Conservation (phyloP, 345 rosid species). For the Citrus sp. region DNA sequence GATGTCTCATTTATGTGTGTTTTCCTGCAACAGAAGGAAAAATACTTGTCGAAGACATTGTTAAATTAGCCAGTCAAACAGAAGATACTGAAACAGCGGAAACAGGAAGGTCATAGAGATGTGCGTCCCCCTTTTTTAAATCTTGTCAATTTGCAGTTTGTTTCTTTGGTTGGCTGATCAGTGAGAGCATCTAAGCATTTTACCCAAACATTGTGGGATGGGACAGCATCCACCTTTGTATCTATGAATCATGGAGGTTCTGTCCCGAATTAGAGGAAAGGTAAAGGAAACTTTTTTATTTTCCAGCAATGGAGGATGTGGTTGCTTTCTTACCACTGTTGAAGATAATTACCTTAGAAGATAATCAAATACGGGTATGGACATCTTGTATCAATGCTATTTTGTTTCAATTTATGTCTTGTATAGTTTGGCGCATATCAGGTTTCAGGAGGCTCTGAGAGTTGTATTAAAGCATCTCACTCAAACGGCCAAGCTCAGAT, state of each 20-base stretch:
- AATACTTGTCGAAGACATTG: conserved; percentile 82
- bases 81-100: conserved; percentile 53
- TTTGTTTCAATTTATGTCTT: not conserved
- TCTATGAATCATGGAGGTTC: not conserved
- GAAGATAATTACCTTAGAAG: not conserved
- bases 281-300: not conserved
- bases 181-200: not conserved
- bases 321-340: not conserved
- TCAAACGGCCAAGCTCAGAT: too few relatives aligned
- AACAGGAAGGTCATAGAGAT: conserved; percentile 29
- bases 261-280: not conserved
- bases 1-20: not conserved
- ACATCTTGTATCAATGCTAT: not conserved
- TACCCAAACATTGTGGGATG: not conserved
- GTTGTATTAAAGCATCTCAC: too few relatives aligned
- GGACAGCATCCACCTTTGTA: not conserved
- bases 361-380: not conserved
- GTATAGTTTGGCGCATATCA: not conserved
- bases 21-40: conserved; percentile 62
- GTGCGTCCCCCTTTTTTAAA: not conserved
- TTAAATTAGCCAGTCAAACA: conserved; percentile 63
- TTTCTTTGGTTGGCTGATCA: not conserved
- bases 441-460: not conserved
- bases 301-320: not conserved
- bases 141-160: not conserved